Evolutionary conservation across 2,329 filamentous ascomycete genomes (phyloP).

Genomic region (Xylariaceae sp.): DNA sequence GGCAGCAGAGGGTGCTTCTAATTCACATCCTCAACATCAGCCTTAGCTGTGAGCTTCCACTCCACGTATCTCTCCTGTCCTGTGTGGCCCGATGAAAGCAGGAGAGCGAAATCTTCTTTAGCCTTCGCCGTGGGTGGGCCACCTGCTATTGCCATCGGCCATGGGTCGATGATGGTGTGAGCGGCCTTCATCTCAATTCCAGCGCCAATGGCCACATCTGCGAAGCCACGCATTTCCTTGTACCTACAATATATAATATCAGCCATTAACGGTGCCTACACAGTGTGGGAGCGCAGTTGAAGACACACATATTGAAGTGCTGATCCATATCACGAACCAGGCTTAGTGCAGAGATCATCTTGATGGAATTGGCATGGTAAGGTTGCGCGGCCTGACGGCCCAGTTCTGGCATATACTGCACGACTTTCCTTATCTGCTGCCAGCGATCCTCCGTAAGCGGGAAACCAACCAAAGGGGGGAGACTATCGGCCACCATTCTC

Average conservation of each 20-base stretch:
- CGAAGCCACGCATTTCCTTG: constrained; percentile 1
- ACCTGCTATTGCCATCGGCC: constrained; percentile 13
- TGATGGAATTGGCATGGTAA: background rate
- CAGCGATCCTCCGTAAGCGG: no score
- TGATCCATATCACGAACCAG: constrained; percentile 12
- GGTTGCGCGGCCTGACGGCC: no score
- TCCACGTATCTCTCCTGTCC: constrained; percentile 26
- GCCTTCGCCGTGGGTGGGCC: constrained; percentile 2
- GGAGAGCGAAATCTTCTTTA: constrained; percentile 10
- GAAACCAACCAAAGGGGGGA: background rate
- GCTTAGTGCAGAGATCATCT: background rate
- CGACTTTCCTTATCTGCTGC: background rate
- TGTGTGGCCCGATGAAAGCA: constrained; percentile 10
- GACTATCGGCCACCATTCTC: background rate
- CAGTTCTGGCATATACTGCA: background rate
- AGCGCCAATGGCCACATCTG: background rate
- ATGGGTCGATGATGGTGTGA: constrained; percentile 19
- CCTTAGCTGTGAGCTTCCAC: constrained; percentile 10
- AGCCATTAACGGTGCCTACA: no score
- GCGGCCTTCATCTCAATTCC: constrained; percentile 17
- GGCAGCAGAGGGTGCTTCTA: no score
- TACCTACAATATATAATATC: constrained; percentile 10
- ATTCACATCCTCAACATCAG: no score
- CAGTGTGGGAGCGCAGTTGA: no score
- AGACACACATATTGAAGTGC: constrained; percentile 13